Conservation (phyloP, 352 stramenopile genomes). For the Phytophthora crassamura region DNA sequence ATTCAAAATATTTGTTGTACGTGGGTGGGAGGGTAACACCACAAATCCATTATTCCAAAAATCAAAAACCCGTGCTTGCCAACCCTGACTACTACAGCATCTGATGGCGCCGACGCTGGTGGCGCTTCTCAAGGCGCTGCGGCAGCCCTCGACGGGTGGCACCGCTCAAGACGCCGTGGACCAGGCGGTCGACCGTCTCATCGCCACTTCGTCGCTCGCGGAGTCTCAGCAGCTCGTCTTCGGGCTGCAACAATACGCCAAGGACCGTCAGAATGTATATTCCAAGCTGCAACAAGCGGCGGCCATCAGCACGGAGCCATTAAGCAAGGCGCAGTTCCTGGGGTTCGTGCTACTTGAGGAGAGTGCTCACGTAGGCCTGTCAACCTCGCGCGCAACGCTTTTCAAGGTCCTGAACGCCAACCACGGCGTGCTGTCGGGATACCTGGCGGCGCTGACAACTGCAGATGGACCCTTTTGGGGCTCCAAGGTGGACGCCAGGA, state of each 20-base stretch:
- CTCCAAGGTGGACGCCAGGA: background rate
- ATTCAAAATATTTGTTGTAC: no score
- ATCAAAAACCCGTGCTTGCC: no score
- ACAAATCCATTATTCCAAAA: no score
- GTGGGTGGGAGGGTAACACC: no score
- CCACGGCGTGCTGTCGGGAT: constrained; percentile 37
- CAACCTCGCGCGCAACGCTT: constrained; percentile 19
- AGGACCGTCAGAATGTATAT: constrained; percentile 21
- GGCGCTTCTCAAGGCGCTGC: constrained; percentile 34
- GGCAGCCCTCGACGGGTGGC: constrained; percentile 20
- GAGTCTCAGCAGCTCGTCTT: constrained; percentile 42
- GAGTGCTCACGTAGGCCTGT: constrained; percentile 26
- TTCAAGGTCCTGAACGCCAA: constrained; percentile 57
- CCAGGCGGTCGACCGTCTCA: constrained; percentile 30
- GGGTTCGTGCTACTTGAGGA: constrained; percentile 48
- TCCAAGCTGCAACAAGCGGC: constrained; percentile 45
- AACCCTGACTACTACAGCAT: no score
- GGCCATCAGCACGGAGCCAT: constrained; percentile 50
- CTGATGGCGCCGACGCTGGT: constrained; percentile 4
- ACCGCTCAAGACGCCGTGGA: constrained; percentile 19
- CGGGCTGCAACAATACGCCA: constrained; percentile 24
- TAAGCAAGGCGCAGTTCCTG: constrained; percentile 58
- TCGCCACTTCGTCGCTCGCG: constrained; percentile 26
- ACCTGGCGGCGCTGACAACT: constrained; percentile 43
- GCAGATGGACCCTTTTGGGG: constrained; percentile 20